These are phyloP conservation scores for Podaxis mareebaensis DNA, from an alignment of 768 basidiomycete species.

Conservation along the genomic window DNA sequence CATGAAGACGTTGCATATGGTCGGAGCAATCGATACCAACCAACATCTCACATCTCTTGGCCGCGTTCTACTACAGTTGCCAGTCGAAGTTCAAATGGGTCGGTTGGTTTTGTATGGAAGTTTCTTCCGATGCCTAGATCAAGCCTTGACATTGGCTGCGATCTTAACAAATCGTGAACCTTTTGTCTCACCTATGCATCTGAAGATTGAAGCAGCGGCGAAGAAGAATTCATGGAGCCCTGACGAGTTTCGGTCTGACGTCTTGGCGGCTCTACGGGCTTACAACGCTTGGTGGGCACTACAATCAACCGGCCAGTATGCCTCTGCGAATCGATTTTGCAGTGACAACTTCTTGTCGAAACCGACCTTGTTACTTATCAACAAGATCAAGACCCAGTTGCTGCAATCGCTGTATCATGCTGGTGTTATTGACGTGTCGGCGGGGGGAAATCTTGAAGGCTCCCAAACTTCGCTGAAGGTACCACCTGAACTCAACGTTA, in stretches of 20 bases:
- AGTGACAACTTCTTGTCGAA: conserved; percentile 86
- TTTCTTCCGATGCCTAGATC: conserved; percentile 91
- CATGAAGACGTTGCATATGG: conserved; percentile 76
- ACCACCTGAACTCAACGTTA: conserved; percentile 68
- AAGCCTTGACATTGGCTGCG: conserved; percentile 87
- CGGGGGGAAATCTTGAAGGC: conserved; percentile 51
- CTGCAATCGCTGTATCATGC: conserved; percentile 74
- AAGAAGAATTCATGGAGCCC: conserved; percentile 81
- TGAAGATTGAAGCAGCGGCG: conserved; percentile 68
- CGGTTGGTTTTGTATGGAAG: conserved; percentile 86
- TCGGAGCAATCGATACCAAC: conserved; percentile 78
- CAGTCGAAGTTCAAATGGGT: conserved; percentile 89
- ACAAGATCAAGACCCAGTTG: conserved; percentile 78
- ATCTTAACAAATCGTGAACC: conserved; percentile 89
- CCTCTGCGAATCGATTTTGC: conserved; percentile 73
- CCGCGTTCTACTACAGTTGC: conserved; percentile 83
- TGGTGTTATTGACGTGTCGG: conserved; percentile 82
- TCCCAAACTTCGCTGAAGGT: conserved; percentile 32
- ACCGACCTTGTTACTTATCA: conserved; percentile 78
- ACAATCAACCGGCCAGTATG: conserved; percentile 65
- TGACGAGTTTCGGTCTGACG: conserved; percentile 80
- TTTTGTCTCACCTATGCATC: conserved; percentile 80
- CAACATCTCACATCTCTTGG: conserved; percentile 86
- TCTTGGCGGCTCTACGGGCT: conserved; percentile 75
- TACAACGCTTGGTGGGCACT: conserved; percentile 81